These are phyloP conservation scores for Calonectria pauciramosa DNA, from an alignment of 2,329 filamentous ascomycete species.

Conservation along the genomic window DNA sequence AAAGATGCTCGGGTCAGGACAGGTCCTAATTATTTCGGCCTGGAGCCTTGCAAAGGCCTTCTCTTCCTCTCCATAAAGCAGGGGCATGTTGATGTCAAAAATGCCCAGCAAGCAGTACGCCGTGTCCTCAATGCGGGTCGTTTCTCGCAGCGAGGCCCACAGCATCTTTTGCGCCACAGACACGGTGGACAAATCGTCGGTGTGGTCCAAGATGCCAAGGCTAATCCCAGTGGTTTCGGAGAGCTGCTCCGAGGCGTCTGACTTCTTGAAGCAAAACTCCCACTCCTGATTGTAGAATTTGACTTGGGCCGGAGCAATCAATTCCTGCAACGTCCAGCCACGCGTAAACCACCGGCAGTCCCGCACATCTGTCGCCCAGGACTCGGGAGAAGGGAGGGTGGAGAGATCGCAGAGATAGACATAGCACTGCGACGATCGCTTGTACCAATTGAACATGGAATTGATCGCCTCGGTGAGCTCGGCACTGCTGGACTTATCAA, in stretches of 20 bases:
- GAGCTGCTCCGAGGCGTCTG: background rate
- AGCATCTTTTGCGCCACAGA: background rate
- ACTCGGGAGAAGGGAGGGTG: background rate
- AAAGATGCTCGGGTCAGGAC: constrained; percentile 1
- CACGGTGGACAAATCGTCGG: background rate
- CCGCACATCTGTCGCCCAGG: background rate
- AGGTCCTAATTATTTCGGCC: background rate
- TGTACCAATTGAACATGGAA: constrained; percentile 8
- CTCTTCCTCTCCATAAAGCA: background rate
- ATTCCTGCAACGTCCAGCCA: background rate
- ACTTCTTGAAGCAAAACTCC: background rate
- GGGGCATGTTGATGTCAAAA: background rate
- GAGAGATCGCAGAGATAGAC: background rate
- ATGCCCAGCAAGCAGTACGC: background rate
- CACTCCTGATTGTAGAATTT: background rate
- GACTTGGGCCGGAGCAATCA: background rate
- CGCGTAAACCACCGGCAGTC: background rate
- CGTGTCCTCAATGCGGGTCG: background rate
- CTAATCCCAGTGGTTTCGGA: background rate
- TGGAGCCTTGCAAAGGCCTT: background rate
- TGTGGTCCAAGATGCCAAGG: background rate
- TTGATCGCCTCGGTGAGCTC: constrained; percentile 2
- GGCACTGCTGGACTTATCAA: background rate
- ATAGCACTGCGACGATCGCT: background rate
- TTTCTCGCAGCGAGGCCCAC: background rate